A percentile compares a stretch with the other conserved stretches of the same genome.
Evolutionary conservation across 352 stramenopile genomes (phyloP).

Genomic region (Globisporangium spiculum): DNA sequence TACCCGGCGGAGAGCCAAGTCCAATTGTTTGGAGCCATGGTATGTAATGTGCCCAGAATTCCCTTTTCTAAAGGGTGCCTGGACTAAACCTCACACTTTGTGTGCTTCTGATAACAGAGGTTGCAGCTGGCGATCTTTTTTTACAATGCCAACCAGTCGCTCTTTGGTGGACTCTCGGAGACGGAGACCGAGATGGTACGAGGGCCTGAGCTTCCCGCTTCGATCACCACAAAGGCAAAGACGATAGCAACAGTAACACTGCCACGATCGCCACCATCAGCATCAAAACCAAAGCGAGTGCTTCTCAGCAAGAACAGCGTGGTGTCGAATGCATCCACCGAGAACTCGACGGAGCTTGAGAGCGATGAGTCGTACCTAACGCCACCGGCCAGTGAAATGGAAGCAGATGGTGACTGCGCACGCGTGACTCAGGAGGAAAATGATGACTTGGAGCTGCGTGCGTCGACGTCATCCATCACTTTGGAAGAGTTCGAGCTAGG

Average conservation of each 20-base stretch:
- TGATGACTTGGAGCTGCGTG: constrained; percentile 20
- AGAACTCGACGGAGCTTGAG: constrained; percentile 10
- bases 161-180: constrained; percentile 45
- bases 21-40: constrained; percentile 67
- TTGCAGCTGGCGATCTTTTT: constrained; percentile 79
- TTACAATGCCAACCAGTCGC: constrained; percentile 51
- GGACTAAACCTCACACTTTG: not conserved
- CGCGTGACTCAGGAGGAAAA: constrained; percentile 4
- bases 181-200: constrained; percentile 59
- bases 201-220: not conserved
- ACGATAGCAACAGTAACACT: not conserved
- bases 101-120: constrained; percentile 27
- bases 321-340: not conserved
- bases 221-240: constrained; percentile 11
- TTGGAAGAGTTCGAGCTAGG: constrained; percentile 64
- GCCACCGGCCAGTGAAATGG: constrained; percentile 17
- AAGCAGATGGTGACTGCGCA: not conserved
- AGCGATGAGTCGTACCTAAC: not conserved
- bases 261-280: not conserved
- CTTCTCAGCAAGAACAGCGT: constrained; percentile 9
- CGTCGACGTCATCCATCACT: constrained; percentile 31
- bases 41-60: constrained; percentile 11
- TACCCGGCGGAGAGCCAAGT: constrained; percentile 28
- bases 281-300: not conserved
- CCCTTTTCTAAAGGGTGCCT: too few species aligned